These are phyloP conservation scores for Chaetomiaceae sp. DNA, from an alignment of 2,329 filamentous ascomycete genomes.

Conservation along the genomic window DNA sequence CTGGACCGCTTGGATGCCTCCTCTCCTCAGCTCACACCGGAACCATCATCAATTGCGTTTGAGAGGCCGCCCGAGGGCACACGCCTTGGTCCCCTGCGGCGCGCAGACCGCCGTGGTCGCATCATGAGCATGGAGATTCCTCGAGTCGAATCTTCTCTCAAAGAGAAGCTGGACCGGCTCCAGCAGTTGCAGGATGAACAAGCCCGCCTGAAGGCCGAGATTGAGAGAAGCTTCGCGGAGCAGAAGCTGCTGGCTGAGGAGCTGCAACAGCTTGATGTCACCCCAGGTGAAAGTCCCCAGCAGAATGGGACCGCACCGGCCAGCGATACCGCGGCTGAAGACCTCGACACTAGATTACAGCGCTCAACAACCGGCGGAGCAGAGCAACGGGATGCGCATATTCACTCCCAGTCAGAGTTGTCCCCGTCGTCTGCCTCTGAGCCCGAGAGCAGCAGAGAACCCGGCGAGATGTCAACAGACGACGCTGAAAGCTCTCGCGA, in stretches of 20 bases:
- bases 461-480: conserved; percentile 8
- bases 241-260: conserved; percentile 29
- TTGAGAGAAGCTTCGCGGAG: conserved; percentile 32
- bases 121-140: conserved; percentile 36
- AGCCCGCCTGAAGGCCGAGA: conserved; percentile 42
- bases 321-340: not conserved
- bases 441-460: not conserved
- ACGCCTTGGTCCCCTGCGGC: conserved; percentile 8
- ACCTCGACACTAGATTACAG: too few relatives aligned
- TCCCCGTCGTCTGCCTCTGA: not conserved
- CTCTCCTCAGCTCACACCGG: conserved; percentile 23
- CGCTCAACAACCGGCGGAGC: not conserved
- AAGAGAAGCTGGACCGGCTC: conserved; percentile 43
- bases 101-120: conserved; percentile 27
- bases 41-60: conserved; percentile 23
- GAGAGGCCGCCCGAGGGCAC: conserved; percentile 23
- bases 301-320: not conserved
- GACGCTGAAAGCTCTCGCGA: conserved; percentile 7
- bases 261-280: conserved; percentile 33
- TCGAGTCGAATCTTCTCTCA: conserved; percentile 33
- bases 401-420: not conserved
- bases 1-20: conserved; percentile 18
- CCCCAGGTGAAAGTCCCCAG: conserved; percentile 27
- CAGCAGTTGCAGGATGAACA: conserved; percentile 42
- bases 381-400: not conserved